A percentile compares a stretch with the other conserved stretches of the same genome.
Evolutionary conservation across 148 eudicot genomes (phyloP).

Genomic region (Persicaria tinctoria): DNA sequence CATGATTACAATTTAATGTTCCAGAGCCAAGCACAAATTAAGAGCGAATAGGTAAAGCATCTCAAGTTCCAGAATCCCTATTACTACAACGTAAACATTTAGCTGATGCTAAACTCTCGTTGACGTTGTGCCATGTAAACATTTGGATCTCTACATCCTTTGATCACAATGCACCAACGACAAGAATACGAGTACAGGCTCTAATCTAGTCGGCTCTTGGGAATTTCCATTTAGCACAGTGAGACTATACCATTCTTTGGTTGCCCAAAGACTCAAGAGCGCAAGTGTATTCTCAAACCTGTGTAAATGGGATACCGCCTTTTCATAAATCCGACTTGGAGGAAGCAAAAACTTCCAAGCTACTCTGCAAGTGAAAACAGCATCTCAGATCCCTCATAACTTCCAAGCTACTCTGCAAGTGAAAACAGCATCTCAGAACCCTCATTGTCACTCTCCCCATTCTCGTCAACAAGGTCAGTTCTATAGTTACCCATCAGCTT

Average conservation of each 20-base stretch:
- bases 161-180: neutral
- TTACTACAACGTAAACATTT: too few relatives aligned
- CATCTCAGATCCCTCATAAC: constrained; percentile 21
- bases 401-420: constrained; percentile 1
- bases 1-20: too few relatives aligned
- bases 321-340: neutral
- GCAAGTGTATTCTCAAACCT: neutral
- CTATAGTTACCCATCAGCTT: constrained; percentile 15
- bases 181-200: neutral
- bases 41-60: too few relatives aligned
- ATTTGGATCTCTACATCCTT: too few relatives aligned
- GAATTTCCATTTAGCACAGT: neutral
- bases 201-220: neutral
- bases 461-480: constrained; percentile 21
- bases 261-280: neutral
- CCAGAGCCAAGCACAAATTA: too few relatives aligned
- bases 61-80: too few relatives aligned
- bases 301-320: neutral
- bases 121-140: too few relatives aligned
- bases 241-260: neutral
- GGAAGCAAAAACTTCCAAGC: neutral
- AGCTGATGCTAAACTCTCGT: too few relatives aligned
- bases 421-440: constrained; percentile 31
- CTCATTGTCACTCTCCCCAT: constrained; percentile 23
- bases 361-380: neutral